Evolutionary conservation across 345 rosid species (phyloP), one percentile per base, ranked within the genome.

Genomic region (Cardamine resedifolia): DNA sequence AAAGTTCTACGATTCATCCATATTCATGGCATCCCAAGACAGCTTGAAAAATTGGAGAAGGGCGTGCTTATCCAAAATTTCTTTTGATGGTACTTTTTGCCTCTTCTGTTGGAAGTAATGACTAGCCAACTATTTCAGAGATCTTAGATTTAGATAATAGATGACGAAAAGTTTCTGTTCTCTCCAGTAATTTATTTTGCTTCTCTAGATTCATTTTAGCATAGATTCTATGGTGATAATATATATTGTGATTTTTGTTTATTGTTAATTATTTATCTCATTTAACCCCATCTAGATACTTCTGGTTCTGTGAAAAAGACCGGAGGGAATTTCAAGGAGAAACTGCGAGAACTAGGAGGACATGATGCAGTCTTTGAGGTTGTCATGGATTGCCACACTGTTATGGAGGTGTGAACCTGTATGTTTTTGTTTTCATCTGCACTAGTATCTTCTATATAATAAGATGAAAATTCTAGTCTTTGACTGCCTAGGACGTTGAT

Each of bases 301-400:
- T 81, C 96, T 79, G 96, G 97, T 51, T 64, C 85, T 28, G 88
- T 87, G 34, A 92, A 89, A 82, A 88, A 90, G 81, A 79, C 79
- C 1, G 96, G 96, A 53, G 91, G 97, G 45, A 83, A 86, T 80
- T 92, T 92, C 66, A 96, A 96, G 85, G 97, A 96, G 83, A 96
- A 84, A 82, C 76, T 92, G 38, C 80, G 99, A 74, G 96, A 92
- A 75, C 72, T 74, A 70, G 96, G 96, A 74, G 99, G 98, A 68
- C 97, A 92, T 75, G 97, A 92, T 86, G 91, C 95, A 58, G 97
- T 96, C 66, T 82, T 92, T 74, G 99, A 92, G 75, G 92, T 90
- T 68, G 84, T 86, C 56, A 70, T 83, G 86, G 84, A 83, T 67
- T 92, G 99, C 71, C 90, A 90, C 78, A 71, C 86, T 74, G 80